phyloP scores from a whole-genome alignment of 164 flowering plant genomes.

The Paratinospora sagittata region DNA sequence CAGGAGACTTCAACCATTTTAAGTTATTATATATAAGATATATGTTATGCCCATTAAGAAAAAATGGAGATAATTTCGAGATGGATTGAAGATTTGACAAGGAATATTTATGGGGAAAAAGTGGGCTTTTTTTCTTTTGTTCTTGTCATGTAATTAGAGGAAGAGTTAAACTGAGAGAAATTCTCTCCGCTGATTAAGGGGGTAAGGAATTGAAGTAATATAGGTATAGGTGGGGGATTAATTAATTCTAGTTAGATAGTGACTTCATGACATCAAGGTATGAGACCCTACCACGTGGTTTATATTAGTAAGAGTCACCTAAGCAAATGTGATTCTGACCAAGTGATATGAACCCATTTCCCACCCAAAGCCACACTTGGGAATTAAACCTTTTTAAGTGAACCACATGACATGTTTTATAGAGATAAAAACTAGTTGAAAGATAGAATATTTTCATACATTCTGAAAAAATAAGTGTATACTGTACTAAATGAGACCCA shows the following conservation, averaged over 20 bases:
- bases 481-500: too few species aligned
- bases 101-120: not conserved
- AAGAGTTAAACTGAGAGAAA: not conserved
- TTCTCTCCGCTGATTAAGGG: not conserved
- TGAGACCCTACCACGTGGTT: conserved; percentile 1
- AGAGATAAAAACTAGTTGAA: too few species aligned
- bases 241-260: not conserved
- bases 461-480: too few species aligned
- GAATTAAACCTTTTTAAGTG: not conserved
- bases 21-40: too few species aligned
- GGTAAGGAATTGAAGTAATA: not conserved
- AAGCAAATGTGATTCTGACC: not conserved
- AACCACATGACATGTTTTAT: not conserved
- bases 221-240: not conserved
- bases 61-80: too few species aligned
- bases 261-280: not conserved
- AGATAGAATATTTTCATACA: too few species aligned
- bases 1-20: too few species aligned
- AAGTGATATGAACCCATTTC: not conserved
- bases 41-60: too few species aligned
- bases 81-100: not conserved
- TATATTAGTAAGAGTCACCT: not conserved
- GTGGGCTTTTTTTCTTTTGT: not conserved
- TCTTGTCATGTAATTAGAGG: not conserved
- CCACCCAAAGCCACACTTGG: not conserved